These are phyloP conservation scores for Mycena haematopus DNA, from an alignment of 768 basidiomycete genomes.

Conservation along the genomic window DNA sequence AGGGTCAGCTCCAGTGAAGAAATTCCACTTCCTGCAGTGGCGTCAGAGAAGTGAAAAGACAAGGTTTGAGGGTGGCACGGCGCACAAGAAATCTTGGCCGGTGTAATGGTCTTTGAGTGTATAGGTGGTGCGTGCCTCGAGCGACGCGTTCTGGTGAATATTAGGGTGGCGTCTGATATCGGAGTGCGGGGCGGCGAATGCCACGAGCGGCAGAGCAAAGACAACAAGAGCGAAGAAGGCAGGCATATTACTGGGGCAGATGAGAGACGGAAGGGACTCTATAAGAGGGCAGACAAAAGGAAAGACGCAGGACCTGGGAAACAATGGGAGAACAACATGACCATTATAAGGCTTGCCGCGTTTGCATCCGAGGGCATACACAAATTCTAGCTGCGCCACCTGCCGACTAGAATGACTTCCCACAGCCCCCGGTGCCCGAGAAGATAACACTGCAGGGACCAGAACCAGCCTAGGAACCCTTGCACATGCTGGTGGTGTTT, in stretches of 20 bases:
- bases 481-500: constrained; percentile 7
- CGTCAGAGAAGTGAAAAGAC: neutral
- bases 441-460: neutral
- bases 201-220: constrained; percentile 26
- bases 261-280: neutral
- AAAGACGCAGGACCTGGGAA: constrained; percentile 22
- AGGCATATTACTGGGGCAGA: constrained; percentile 16
- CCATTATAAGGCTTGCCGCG: constrained; percentile 9
- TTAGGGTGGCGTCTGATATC: constrained; percentile 8
- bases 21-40: constrained; percentile 64
- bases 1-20: constrained; percentile 68
- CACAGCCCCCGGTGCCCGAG: neutral
- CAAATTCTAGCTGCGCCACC: constrained; percentile 4
- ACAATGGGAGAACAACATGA: constrained; percentile 18
- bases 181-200: constrained; percentile 15
- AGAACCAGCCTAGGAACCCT: neutral
- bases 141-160: constrained; percentile 8
- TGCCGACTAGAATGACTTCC: neutral
- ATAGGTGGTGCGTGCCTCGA: constrained; percentile 23
- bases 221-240: constrained; percentile 21
- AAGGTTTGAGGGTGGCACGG: neutral
- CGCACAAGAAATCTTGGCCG: constrained; percentile 62
- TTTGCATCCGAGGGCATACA: constrained; percentile 6
- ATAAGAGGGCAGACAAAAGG: constrained; percentile 20
- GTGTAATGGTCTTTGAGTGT: constrained; percentile 29